phyloP scores from a whole-genome alignment of 2,329 filamentous ascomycete species.

The Xylariaceae sp. region DNA sequence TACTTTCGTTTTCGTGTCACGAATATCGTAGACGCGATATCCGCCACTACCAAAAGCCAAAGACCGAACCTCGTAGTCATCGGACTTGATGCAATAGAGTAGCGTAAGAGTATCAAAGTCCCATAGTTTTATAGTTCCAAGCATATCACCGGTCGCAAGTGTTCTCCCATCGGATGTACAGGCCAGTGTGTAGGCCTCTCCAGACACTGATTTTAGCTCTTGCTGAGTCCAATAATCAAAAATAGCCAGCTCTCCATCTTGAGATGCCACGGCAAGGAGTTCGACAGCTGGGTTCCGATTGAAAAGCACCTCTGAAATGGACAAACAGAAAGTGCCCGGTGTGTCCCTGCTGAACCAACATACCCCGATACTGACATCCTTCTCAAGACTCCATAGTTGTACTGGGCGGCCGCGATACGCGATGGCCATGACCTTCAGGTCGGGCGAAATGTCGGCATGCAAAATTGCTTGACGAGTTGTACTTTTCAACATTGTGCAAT shows the following conservation, averaged over 20 bases:
- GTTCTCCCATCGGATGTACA: constrained; percentile 5
- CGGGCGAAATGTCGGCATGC: constrained; percentile 6
- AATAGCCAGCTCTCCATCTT: constrained; percentile 7
- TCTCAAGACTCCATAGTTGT: constrained; percentile 8
- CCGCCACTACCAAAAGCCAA: constrained; percentile 7
- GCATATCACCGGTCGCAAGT: constrained; percentile 6
- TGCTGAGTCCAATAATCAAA: constrained; percentile 5
- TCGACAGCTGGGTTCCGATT: constrained; percentile 9
- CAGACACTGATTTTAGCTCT: constrained; percentile 4
- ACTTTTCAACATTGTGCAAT: neutral
- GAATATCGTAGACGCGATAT: constrained; percentile 5
- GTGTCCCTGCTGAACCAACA: constrained; percentile 8
- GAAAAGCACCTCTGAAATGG: constrained; percentile 7
- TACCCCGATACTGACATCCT: neutral
- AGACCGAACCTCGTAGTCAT: constrained; percentile 5
- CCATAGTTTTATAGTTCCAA: constrained; percentile 8
- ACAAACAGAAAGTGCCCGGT: neutral
- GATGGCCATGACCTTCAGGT: constrained; percentile 5
- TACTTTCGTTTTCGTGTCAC: constrained; percentile 6
- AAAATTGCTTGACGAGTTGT: constrained; percentile 3
- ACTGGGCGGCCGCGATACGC: constrained; percentile 5
- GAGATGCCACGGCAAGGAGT: constrained; percentile 5
- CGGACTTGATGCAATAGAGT: constrained; percentile 6
- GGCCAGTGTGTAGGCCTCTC: constrained; percentile 5
- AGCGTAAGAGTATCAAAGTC: constrained; percentile 5